These are phyloP conservation scores for Neonectria hederae DNA, from an alignment of 2,329 filamentous ascomycete species.

Conservation along the genomic window DNA sequence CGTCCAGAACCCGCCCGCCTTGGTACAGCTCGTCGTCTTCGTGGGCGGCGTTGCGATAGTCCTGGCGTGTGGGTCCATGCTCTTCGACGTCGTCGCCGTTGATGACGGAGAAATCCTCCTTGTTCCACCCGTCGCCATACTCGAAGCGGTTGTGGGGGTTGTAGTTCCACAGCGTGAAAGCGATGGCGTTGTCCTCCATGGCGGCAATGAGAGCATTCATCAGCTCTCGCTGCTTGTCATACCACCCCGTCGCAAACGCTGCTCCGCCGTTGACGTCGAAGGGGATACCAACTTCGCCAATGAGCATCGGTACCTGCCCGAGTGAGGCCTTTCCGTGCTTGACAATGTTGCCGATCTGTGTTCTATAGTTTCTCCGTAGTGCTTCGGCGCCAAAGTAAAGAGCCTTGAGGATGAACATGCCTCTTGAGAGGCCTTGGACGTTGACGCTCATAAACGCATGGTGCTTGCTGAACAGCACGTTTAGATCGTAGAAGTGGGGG, in stretches of 20 bases:
- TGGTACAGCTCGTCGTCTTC: conserved; percentile 50
- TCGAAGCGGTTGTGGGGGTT: conserved; percentile 51
- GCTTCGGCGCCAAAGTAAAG: conserved; percentile 53
- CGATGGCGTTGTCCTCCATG: conserved; percentile 52
- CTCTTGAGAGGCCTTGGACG: conserved; percentile 52
- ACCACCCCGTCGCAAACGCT: conserved; percentile 50
- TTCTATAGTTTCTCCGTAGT: conserved; percentile 51
- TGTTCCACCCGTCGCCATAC: conserved; percentile 55
- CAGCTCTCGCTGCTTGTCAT: conserved; percentile 51
- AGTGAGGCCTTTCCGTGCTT: conserved; percentile 46
- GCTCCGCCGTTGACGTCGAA: conserved; percentile 51
- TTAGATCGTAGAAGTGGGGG: conserved; percentile 55
- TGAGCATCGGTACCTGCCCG: conserved; percentile 48
- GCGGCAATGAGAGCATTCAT: conserved; percentile 52
- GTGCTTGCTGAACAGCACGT: conserved; percentile 51
- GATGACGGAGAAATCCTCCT: conserved; percentile 54
- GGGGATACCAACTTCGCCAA: conserved; percentile 53
- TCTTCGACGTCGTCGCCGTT: conserved; percentile 47
- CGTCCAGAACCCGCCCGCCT: conserved; percentile 50
- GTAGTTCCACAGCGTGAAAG: conserved; percentile 54
- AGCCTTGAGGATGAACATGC: conserved; percentile 52
- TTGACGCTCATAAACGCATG: conserved; percentile 51
- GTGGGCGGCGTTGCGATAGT: conserved; percentile 47
- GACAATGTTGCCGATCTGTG: conserved; percentile 50
- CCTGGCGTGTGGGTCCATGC: conserved; percentile 37